These are phyloP conservation scores for Solanum hybrid DNA, from an alignment of 305 asterid genomes.

Conservation along the genomic window DNA sequence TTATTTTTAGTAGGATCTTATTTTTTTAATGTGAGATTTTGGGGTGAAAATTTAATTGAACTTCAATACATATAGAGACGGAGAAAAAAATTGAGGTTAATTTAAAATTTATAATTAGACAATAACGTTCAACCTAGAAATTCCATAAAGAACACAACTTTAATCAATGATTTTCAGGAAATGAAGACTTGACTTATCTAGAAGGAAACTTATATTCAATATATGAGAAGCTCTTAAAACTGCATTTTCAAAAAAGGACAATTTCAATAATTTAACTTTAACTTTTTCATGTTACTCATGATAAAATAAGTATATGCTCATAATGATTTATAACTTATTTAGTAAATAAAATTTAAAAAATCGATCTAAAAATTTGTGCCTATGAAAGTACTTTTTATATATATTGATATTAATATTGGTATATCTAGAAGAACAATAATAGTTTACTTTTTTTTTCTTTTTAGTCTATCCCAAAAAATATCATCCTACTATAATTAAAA, in stretches of 20 bases:
- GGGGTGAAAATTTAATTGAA: fast-evolving
- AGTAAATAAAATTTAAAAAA: not conserved
- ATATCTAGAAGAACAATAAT: not conserved
- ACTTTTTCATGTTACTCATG: too few species aligned
- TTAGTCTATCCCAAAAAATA: too few species aligned
- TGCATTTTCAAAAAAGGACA: not conserved
- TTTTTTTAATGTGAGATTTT: not conserved
- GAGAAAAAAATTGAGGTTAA: not conserved
- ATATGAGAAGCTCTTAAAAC: not conserved
- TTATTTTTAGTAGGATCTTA: not conserved
- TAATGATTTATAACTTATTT: not conserved
- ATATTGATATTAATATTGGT: not conserved
- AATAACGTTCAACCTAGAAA: not conserved
- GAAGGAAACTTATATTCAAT: not conserved
- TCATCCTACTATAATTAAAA: not conserved
- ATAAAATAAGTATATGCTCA: not conserved
- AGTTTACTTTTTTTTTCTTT: not conserved
- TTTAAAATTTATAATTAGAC: too few species aligned
- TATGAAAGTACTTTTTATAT: not conserved
- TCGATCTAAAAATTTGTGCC: not conserved
- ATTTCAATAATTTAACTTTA: too few species aligned
- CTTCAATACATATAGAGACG: not conserved
- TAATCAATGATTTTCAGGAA: not conserved
- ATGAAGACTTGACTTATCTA: not conserved
- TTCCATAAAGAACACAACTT: not conserved